phyloP scores from a whole-genome alignment of 1,139 yeast species.

The Protomyces gravidus region DNA sequence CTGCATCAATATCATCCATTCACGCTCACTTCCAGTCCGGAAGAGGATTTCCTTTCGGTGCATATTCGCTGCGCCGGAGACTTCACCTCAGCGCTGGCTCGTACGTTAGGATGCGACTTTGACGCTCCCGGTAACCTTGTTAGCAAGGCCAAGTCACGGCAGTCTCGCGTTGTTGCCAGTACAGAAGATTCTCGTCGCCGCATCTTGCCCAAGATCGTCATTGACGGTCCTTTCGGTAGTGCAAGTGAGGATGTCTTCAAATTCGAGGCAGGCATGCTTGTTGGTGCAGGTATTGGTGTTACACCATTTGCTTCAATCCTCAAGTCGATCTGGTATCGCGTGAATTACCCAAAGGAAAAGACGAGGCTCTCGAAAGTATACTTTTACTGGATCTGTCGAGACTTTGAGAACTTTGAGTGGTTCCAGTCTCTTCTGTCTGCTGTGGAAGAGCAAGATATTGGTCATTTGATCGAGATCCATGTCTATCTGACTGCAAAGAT shows the following conservation, averaged over 20 bases:
- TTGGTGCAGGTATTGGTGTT: conserved; percentile 30
- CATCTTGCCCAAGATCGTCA: conserved; percentile 15
- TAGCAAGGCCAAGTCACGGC: neutral
- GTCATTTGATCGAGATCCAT: conserved; percentile 26
- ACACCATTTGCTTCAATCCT: conserved; percentile 28
- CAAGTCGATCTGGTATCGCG: conserved; percentile 28
- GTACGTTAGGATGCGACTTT: conserved; percentile 25
- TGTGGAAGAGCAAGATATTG: conserved; percentile 23
- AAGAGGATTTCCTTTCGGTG: conserved; percentile 24
- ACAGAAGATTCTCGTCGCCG: conserved; percentile 1
- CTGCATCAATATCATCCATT: conserved; percentile 27
- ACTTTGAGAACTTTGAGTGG: conserved; percentile 30
- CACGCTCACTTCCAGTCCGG: conserved; percentile 25
- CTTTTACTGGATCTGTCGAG: conserved; percentile 28
- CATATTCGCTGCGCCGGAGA: conserved; percentile 28
- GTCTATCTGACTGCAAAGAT: conserved; percentile 24
- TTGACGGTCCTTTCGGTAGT: conserved; percentile 28
- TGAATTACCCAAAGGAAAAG: conserved; percentile 11
- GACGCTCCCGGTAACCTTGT: neutral
- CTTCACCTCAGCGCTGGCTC: conserved; percentile 23
- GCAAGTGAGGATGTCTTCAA: conserved; percentile 29
- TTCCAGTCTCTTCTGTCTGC: conserved; percentile 21
- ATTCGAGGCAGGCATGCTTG: conserved; percentile 27
- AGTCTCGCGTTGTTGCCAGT: conserved; percentile 13
- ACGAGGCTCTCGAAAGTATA: conserved; percentile 21